These are phyloP conservation scores for Skeletonema menzelii DNA, from an alignment of 108 stramenopile genomes.

Conservation along the genomic window DNA sequence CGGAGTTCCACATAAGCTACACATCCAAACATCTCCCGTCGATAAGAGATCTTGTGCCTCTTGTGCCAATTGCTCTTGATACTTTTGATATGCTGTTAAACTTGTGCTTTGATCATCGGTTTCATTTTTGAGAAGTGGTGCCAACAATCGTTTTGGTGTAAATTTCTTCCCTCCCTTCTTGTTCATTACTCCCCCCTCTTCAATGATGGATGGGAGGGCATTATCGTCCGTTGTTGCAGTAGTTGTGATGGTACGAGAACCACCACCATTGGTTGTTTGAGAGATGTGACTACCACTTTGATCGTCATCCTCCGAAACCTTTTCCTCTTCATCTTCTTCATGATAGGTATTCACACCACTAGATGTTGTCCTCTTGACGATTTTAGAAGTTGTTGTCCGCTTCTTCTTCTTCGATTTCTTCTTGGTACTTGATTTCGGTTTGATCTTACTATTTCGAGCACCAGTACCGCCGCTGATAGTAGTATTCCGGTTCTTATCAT, in stretches of 20 bases:
- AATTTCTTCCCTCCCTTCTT: background rate
- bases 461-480: background rate
- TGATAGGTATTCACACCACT: background rate
- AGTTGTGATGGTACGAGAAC: background rate
- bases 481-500: background rate
- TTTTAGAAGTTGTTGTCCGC: background rate
- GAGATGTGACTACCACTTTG: background rate
- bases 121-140: background rate
- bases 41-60: conserved; percentile 3
- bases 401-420: background rate
- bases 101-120: background rate
- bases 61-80: background rate
- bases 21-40: conserved; percentile 53
- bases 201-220: background rate
- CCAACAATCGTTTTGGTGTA: background rate
- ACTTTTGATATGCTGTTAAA: background rate
- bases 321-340: background rate
- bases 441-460: background rate
- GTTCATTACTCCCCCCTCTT: background rate
- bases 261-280: background rate
- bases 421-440: background rate
- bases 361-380: background rate
- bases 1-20: conserved; percentile 66
- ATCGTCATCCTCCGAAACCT: background rate
- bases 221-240: background rate